Conservation (phyloP, 1,284 basidiomycete genomes). For the Ceratobasidium sp. region DNA sequence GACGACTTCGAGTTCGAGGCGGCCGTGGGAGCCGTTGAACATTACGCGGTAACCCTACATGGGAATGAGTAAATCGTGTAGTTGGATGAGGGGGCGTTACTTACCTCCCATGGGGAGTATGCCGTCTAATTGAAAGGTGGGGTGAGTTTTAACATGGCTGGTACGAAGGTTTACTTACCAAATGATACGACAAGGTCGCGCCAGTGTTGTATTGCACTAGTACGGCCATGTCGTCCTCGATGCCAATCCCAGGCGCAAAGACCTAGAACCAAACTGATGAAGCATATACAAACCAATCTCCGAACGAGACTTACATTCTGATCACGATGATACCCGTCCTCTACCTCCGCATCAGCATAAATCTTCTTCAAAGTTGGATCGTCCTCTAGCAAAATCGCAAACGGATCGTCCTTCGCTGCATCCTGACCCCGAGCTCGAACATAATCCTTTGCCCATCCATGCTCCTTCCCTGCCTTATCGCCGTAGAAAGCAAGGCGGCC, state of each 20-base stretch:
- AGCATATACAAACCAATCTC: background rate
- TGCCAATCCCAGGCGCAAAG: constrained; percentile 66
- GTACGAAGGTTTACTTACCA: constrained; percentile 53
- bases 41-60: constrained; percentile 65
- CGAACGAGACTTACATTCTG: constrained; percentile 57
- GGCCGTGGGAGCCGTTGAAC: constrained; percentile 68
- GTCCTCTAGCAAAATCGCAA: constrained; percentile 65
- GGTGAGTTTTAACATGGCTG: constrained; percentile 9
- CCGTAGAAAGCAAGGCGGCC: constrained; percentile 67
- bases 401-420: constrained; percentile 64
- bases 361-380: constrained; percentile 64
- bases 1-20: constrained; percentile 68
- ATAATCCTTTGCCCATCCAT: constrained; percentile 67
- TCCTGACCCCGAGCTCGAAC: constrained; percentile 62
- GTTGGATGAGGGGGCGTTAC: too few species aligned
- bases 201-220: constrained; percentile 66
- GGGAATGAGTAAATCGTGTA: background rate
- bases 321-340: constrained; percentile 64
- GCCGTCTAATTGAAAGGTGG: constrained; percentile 54
- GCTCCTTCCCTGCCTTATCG: constrained; percentile 62
- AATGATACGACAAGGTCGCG: constrained; percentile 68
- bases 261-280: constrained; percentile 55
- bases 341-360: constrained; percentile 62
- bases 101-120: constrained; percentile 60
- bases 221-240: constrained; percentile 70